Percentiles rank a stretch among this genome's conserved stretches.
These are phyloP conservation scores for Thyridium curvatum DNA, from an alignment of 2,329 filamentous ascomycete species.

Conservation along the genomic window DNA sequence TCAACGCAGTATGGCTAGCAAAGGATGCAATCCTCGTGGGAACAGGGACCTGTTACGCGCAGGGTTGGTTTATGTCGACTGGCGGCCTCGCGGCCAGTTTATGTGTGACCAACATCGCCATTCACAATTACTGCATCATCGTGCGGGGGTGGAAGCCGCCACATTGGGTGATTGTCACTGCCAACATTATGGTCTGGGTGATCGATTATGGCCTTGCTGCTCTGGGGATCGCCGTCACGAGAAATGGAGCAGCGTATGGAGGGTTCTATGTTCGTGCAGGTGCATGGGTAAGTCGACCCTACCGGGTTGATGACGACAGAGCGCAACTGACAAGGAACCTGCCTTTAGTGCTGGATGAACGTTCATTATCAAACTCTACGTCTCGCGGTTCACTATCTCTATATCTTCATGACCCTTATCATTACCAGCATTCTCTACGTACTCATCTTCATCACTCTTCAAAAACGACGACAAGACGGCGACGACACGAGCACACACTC, in stretches of 20 bases:
- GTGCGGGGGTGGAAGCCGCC: conserved; percentile 40
- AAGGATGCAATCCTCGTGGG: conserved; percentile 39
- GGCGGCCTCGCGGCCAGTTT: conserved; percentile 49
- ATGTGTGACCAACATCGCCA: conserved; percentile 48
- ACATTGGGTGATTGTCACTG: conserved; percentile 33
- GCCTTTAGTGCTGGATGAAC: conserved; percentile 62
- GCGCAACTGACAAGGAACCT: background rate
- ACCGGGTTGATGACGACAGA: too few relatives aligned
- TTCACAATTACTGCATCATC: conserved; percentile 50
- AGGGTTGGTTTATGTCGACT: conserved; percentile 50
- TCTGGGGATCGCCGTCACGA: conserved; percentile 22
- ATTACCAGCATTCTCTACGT: conserved; percentile 25
- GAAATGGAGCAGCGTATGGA: conserved; percentile 13
- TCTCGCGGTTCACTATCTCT: conserved; percentile 55
- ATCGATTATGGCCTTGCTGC: conserved; percentile 40
- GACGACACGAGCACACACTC: too few relatives aligned
- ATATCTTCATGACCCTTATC: conserved; percentile 41
- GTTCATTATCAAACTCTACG: conserved; percentile 44
- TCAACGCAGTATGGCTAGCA: conserved; percentile 44
- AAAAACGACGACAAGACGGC: background rate
- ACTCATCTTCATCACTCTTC: conserved; percentile 24
- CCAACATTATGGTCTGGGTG: conserved; percentile 37
- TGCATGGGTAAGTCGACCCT: conserved; percentile 34
- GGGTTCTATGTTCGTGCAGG: conserved; percentile 44
- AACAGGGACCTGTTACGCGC: conserved; percentile 39